Evolutionary conservation across 169 alveolate genomes (phyloP).

Genomic region (Eimeria sp.): DNA sequence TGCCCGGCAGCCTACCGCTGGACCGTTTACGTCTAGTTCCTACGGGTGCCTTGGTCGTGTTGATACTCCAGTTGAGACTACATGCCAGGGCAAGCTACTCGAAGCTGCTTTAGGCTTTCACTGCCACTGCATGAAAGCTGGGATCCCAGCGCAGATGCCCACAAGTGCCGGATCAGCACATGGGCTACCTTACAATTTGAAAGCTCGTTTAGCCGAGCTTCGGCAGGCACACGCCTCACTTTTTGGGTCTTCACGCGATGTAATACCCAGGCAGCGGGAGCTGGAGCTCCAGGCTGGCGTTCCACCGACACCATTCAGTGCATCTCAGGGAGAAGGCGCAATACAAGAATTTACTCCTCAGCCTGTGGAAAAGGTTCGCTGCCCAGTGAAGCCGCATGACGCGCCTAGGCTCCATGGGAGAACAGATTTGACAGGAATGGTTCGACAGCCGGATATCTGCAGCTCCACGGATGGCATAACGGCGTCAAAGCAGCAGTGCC

Average conservation of each 20-base stretch:
- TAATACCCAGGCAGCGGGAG: slow-evolving; percentile 7
- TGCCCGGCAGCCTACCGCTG: not conserved
- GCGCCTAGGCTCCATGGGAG: not conserved
- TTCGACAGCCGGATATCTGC: not conserved
- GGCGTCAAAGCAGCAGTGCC: not conserved
- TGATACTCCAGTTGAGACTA: slow-evolving; percentile 9
- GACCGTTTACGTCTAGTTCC: not conserved
- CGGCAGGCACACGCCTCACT: slow-evolving; percentile 16
- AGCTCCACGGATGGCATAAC: not conserved
- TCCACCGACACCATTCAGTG: slow-evolving; percentile 5
- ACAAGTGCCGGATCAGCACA: not conserved
- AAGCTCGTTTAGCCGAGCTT: slow-evolving; percentile 5
- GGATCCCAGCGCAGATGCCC: slow-evolving; percentile 25
- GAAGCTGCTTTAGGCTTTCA: slow-evolving; percentile 50
- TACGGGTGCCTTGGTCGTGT: slow-evolving; percentile 2
- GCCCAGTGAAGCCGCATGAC: not conserved
- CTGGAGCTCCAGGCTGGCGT: slow-evolving; percentile 5
- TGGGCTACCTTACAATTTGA: slow-evolving; percentile 1
- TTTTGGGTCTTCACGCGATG: not conserved
- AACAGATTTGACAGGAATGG: not conserved
- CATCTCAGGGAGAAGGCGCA: not conserved
- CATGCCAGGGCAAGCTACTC: slow-evolving; percentile 23
- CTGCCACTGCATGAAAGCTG: slow-evolving; percentile 62
- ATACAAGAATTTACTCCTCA: not conserved
- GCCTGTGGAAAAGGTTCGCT: not conserved